Evolutionary conservation across 1,139 yeast species (phyloP), one percentile per base, ranked within the genome.

Genomic region (Saccharomyces hybrid): DNA sequence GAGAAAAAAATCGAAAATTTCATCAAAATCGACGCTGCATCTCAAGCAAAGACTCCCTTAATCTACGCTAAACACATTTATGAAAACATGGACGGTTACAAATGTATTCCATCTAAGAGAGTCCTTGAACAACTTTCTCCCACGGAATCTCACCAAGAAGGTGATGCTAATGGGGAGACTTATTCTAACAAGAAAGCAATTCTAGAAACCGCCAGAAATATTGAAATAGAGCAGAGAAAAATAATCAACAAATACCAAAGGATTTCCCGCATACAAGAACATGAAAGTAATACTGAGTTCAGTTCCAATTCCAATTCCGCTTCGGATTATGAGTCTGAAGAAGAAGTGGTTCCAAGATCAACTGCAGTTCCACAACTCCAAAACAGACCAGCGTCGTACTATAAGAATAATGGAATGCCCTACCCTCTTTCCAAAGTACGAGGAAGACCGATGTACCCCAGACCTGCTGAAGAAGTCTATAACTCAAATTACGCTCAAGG

Each of bases 1-100:
- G 31, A 26, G 23, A 27, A 46, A 25, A 26, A 46, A 25, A 46
- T 46, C 2, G 48, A 26, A 8, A 46, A 46, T 46, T 46, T 26
- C 31, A 26, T 46, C 5, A 46, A 46, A 25, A 14, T 6, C 8
- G 13, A 46, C 11, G 31, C 48, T 46, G 31, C 47, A n/a, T 42
- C 52, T 14, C 60, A 58, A 11, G 62, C 64, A 2, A 55, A 56
- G 1, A 64, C 69, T 2, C 69, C 69, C 4, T 48, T 65, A 29
- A 67, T 63, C 28, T 67, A 65, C 55, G 69, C 70, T 3, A 65
- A 63, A 49, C 59, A 63, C 29, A 58, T 66, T 19, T 67, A 67
- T 54, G 64, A 67, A 47, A 63, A 63, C 49, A 53, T 65, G 47
- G 62, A 64, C 52, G 58, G 63, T 13, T 66, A 63, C 55, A 62